A percentile compares a stretch with the other conserved stretches of the same genome.
phyloP scores from a whole-genome alignment of 495 filamentous ascomycete species.

The Pyrenula aspistea region DNA sequence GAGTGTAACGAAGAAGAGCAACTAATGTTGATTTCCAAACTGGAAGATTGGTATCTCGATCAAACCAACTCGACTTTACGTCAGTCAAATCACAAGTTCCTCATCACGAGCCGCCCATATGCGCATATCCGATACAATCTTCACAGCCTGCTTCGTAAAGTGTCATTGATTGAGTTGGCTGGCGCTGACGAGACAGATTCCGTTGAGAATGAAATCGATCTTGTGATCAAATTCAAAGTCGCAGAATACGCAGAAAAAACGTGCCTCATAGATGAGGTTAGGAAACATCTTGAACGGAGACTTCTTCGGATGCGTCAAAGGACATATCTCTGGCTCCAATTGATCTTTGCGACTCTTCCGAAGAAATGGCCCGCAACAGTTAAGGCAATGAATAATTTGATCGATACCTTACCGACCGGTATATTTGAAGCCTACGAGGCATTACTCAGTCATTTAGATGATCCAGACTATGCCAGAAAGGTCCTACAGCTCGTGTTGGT shows the following conservation, averaged over 20 bases:
- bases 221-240: slow-evolving; percentile 22
- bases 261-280: slow-evolving; percentile 9
- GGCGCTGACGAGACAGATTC: slow-evolving; percentile 21
- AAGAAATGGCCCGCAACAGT: slow-evolving; percentile 8
- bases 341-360: slow-evolving; percentile 22
- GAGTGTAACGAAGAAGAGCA: slow-evolving; percentile 15
- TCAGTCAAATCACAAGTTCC: slow-evolving; percentile 24
- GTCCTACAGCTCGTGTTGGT: slow-evolving; percentile 26
- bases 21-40: slow-evolving; percentile 6
- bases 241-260: slow-evolving; percentile 11
- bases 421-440: slow-evolving; percentile 28
- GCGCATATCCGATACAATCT: slow-evolving; percentile 22
- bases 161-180: slow-evolving; percentile 24
- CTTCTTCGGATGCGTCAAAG: slow-evolving; percentile 17
- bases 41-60: slow-evolving; percentile 9
- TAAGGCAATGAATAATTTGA: slow-evolving; percentile 10
- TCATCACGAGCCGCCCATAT: slow-evolving; percentile 39
- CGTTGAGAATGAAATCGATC: slow-evolving; percentile 30
- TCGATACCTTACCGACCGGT: slow-evolving; percentile 15
- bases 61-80: background rate
- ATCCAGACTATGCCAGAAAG: slow-evolving; percentile 11
- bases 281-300: slow-evolving; percentile 9
- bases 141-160: slow-evolving; percentile 5
- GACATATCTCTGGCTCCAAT: slow-evolving; percentile 37
- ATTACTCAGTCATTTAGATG: slow-evolving; percentile 17